Base-by-base conservation (phyloP, 306 rosid genomes). In the Cucurbita pepo region DNA sequence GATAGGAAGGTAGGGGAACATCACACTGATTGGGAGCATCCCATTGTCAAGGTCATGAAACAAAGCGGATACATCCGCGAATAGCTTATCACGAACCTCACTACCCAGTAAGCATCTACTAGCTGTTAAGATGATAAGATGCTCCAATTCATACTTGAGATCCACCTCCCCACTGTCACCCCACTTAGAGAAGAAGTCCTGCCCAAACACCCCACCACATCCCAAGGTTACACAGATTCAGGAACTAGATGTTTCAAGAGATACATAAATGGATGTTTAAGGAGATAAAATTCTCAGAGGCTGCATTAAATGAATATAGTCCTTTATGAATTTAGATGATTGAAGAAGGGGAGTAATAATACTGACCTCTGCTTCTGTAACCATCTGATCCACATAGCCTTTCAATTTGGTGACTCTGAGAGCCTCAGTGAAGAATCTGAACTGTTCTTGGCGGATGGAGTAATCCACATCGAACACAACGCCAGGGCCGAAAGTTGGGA, bases 131-230 rank as follows among this genome's bases (percentile, higher is more conserved):
- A 90, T 94, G 57, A 94, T 94, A 43, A 94, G 87, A 75, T 89
- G 98, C 83, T 94, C 98, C 8, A 94, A 96, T 84, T 94, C 98
- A 77, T 87, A 86, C 88, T 94, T 94, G 72, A 94, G 80, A 83
- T 94, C 97, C 76, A 94, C 97, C 83, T 85, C 97, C 12, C 98
- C 98, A 70, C 89, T 86, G 76, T 91, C 83, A 57, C 95, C 97
- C 98, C 98, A 94, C 70, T 94, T 94, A 8, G 96, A 94, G 84
- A 94, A 94, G 86, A 89, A 94, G 73, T 89, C 97, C 98, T 94
- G 91, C 69, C 53, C 69, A 43, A 79, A 76, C 45, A 61, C 44
- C 62, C 21, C 54, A 22, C 41, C 19, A 44, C 36, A 22, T 66
- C 36, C 59, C 77, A 30, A 43, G 19, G 57, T 71, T 56, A 44